Conservation (phyloP, 2,329 filamentous ascomycete genomes). For the Thermoascus crustaceus region DNA sequence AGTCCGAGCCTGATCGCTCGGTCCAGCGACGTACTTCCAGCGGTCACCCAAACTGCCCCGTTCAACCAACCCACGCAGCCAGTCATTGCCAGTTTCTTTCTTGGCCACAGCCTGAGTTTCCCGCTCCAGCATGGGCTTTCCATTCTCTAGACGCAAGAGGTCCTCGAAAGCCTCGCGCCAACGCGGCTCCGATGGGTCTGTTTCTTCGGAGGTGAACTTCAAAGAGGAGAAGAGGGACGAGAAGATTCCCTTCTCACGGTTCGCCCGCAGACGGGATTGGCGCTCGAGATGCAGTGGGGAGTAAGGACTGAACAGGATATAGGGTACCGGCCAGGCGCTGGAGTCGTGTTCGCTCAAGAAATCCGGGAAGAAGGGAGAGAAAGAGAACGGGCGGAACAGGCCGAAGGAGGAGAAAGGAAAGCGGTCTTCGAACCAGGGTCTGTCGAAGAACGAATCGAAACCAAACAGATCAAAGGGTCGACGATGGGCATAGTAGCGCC, state of each 20-base stretch:
- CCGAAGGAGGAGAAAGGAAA: constrained; percentile 21
- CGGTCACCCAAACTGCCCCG: constrained; percentile 35
- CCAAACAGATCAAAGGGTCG: constrained; percentile 19
- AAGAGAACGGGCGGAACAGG: constrained; percentile 19
- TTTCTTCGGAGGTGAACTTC: constrained; percentile 23
- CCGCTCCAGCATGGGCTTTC: constrained; percentile 33
- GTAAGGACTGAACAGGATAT: constrained; percentile 44
- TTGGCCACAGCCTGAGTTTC: constrained; percentile 16
- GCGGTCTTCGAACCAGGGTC: constrained; percentile 23
- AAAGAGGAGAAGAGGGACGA: constrained; percentile 29
- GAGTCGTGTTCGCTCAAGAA: constrained; percentile 28
- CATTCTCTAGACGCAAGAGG: constrained; percentile 43
- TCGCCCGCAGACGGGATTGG: constrained; percentile 26
- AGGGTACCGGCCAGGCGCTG: constrained; percentile 32
- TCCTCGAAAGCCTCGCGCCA: constrained; percentile 56
- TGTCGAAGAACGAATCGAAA: constrained; percentile 29
- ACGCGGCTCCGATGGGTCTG: constrained; percentile 28
- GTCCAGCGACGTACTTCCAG: constrained; percentile 26
- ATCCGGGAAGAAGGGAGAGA: constrained; percentile 22
- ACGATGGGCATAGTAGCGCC: constrained; percentile 17
- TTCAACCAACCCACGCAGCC: constrained; percentile 33
- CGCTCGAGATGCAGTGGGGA: constrained; percentile 48
- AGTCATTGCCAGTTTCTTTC: constrained; percentile 27
- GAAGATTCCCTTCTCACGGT: constrained; percentile 21
- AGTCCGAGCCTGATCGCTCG: constrained; percentile 16